A percentile compares a stretch with the other conserved stretches of the same genome.
These are phyloP conservation scores for Cerrena zonata DNA, from an alignment of 1,284 basidiomycete species.

Conservation along the genomic window DNA sequence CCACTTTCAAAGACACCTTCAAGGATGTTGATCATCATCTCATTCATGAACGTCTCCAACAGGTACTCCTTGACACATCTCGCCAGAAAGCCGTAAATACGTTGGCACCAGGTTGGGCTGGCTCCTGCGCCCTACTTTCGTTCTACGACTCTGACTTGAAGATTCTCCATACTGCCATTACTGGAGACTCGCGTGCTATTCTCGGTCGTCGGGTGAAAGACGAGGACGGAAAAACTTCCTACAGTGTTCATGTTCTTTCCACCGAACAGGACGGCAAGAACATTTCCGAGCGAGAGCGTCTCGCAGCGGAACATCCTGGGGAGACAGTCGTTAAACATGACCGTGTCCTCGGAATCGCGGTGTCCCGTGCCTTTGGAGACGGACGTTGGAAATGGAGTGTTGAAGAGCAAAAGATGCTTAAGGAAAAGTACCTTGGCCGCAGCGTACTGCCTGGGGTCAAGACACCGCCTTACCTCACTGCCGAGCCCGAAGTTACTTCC, in stretches of 20 bases:
- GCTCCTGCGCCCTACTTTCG: slow-evolving; percentile 37
- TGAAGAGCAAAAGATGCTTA: slow-evolving; percentile 29
- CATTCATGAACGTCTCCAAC: slow-evolving; percentile 18
- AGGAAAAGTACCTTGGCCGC: slow-evolving; percentile 30
- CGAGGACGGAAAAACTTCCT: slow-evolving; percentile 30
- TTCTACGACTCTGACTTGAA: slow-evolving; percentile 42
- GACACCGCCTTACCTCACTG: slow-evolving; percentile 52
- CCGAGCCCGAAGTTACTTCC: slow-evolving; percentile 45
- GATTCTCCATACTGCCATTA: slow-evolving; percentile 42
- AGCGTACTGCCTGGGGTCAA: slow-evolving; percentile 25
- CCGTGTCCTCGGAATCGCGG: slow-evolving; percentile 38
- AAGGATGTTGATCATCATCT: slow-evolving; percentile 26
- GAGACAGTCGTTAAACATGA: slow-evolving; percentile 35
- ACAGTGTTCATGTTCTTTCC: slow-evolving; percentile 49
- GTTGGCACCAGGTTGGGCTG: slow-evolving; percentile 27
- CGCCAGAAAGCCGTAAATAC: slow-evolving; percentile 15
- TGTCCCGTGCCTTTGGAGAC: slow-evolving; percentile 49
- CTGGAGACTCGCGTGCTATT: slow-evolving; percentile 59
- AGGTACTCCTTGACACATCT: slow-evolving; percentile 17
- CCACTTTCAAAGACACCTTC: slow-evolving; percentile 25
- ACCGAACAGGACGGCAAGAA: slow-evolving; percentile 47
- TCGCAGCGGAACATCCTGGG: slow-evolving; percentile 34
- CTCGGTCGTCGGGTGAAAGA: slow-evolving; percentile 41
- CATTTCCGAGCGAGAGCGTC: slow-evolving; percentile 33
- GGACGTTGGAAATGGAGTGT: slow-evolving; percentile 44